phyloP scores from a whole-genome alignment of 73 alveolate genomes.

The Tetrahymena malaccensis region DNA sequence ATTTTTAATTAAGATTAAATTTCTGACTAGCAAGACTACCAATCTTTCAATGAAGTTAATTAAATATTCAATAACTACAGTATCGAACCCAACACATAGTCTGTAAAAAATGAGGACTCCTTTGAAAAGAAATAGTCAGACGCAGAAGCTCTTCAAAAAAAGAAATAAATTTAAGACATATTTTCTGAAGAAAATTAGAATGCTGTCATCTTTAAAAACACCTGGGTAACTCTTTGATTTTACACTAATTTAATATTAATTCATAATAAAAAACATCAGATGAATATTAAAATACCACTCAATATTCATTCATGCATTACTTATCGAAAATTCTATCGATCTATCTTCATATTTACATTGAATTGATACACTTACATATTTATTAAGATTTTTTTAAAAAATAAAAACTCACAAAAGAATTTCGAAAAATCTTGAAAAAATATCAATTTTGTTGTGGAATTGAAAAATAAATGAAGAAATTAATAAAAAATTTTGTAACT shows the following conservation, averaged over 20 bases:
- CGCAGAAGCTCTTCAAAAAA: not conserved
- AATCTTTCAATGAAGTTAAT: not conserved
- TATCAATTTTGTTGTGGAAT: no score
- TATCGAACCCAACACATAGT: not conserved
- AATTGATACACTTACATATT: no score
- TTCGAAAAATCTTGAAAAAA: no score
- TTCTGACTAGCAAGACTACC: not conserved
- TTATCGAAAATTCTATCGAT: no score
- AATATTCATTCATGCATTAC: no score
- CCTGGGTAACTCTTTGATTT: not conserved
- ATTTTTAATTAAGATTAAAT: not conserved
- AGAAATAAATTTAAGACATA: not conserved
- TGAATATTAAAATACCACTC: not conserved
- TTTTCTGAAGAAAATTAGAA: not conserved
- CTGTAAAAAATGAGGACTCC: not conserved
- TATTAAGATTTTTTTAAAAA: no score
- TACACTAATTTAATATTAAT: not conserved
- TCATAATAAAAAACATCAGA: not conserved
- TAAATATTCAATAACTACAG: not conserved
- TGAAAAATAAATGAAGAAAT: no score
- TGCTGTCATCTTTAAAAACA: not conserved
- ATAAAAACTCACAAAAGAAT: no score
- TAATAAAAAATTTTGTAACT: no score
- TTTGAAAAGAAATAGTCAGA: not conserved
- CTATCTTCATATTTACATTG: no score